These are phyloP conservation scores for Tetrastigma voinierianum DNA, from an alignment of 164 flowering plant genomes.

Conservation along the genomic window DNA sequence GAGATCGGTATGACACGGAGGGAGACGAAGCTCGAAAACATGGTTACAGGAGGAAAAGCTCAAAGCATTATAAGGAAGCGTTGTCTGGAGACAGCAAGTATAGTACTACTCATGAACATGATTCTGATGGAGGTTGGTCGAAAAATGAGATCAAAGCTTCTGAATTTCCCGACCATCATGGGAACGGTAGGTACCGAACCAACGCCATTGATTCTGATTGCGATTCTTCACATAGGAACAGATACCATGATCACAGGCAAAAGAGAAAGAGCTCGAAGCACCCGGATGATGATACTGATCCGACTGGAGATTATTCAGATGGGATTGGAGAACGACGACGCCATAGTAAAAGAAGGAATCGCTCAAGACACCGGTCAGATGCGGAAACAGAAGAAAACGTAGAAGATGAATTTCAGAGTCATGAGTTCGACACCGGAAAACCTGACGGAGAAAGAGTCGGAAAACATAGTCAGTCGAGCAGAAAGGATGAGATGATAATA, in stretches of 20 bases:
- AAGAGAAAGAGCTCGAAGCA: too few relatives aligned
- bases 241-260: too few relatives aligned
- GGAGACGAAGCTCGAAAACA: background rate
- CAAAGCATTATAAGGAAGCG: background rate
- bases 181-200: too few relatives aligned
- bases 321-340: too few relatives aligned
- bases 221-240: too few relatives aligned
- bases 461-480: slow-evolving; percentile 13
- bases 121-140: slow-evolving; percentile 2
- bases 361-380: background rate
- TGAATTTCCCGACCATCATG: slow-evolving; percentile 3
- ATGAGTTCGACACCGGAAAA: slow-evolving; percentile 7
- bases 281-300: too few relatives aligned
- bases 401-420: slow-evolving; percentile 1
- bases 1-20: slow-evolving; percentile 7
- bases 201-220: too few relatives aligned
- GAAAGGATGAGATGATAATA: slow-evolving; percentile 13
- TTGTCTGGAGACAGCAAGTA: background rate
- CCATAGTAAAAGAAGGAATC: too few relatives aligned
- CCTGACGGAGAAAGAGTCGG: slow-evolving; percentile 1
- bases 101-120: background rate
- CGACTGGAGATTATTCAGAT: too few relatives aligned
- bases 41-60: slow-evolving; percentile 7
- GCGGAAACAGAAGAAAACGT: slow-evolving; percentile 2
- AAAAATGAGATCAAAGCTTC: background rate